Evolutionary conservation across 495 filamentous ascomycete genomes (phyloP).

Genomic region (Podospora didyma): DNA sequence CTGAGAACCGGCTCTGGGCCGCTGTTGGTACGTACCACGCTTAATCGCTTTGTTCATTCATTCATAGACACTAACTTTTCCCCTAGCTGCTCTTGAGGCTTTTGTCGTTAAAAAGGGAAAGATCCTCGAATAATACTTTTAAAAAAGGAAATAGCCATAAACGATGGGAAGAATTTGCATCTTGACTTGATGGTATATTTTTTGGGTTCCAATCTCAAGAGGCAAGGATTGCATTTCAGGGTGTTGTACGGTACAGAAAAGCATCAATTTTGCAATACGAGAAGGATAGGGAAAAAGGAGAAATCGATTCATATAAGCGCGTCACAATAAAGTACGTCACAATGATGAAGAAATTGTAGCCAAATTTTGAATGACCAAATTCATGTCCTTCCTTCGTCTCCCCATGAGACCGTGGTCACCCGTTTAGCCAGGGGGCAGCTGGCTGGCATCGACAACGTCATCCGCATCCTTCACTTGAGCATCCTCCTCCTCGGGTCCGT

Average conservation of each 20-base stretch:
- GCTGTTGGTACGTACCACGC: slow-evolving; percentile 69
- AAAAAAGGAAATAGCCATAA: slow-evolving; percentile 8
- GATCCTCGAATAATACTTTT: slow-evolving; percentile 27
- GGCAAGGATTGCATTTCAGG: slow-evolving; percentile 16
- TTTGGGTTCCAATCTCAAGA: neutral
- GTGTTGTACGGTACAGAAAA: neutral
- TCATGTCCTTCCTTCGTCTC: slow-evolving; percentile 4
- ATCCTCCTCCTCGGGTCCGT: slow-evolving; percentile 69
- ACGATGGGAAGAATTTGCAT: neutral
- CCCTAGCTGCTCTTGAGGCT: slow-evolving; percentile 68
- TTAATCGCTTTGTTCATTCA: neutral
- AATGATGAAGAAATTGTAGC: slow-evolving; percentile 1
- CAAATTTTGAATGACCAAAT: slow-evolving; percentile 13
- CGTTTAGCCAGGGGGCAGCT: slow-evolving; percentile 83
- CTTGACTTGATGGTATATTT: neutral
- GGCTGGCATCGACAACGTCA: slow-evolving; percentile 86
- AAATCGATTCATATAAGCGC: slow-evolving; percentile 3
- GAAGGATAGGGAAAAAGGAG: neutral
- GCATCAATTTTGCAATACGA: neutral
- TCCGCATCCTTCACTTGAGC: slow-evolving; percentile 80
- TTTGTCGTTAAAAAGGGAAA: slow-evolving; percentile 90
- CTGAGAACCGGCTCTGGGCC: slow-evolving; percentile 90
- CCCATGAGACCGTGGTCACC: neutral
- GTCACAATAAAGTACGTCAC: neutral
- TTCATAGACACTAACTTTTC: neutral